Conservation (phyloP, 2,329 filamentous ascomycete genomes). For the Ceratocystis destructans region DNA sequence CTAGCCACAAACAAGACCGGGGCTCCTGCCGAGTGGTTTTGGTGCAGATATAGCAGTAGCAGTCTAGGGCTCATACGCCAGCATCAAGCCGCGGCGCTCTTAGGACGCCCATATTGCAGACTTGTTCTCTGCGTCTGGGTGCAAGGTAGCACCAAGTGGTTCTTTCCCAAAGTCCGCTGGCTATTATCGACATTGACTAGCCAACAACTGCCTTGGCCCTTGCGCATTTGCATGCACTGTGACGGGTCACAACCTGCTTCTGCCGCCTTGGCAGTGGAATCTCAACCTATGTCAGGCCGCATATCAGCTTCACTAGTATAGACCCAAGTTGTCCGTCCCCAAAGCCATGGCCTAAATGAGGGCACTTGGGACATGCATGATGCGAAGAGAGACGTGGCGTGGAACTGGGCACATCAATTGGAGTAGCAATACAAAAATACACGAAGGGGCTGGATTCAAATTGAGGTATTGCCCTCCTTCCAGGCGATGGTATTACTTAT, state of each 20-base stretch:
- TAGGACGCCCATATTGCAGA: no score
- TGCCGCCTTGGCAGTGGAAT: not conserved
- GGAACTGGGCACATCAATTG: not conserved
- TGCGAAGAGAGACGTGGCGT: not conserved
- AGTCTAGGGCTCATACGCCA: not conserved
- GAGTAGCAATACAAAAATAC: not conserved
- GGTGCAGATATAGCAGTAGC: not conserved
- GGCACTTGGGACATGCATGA: not conserved
- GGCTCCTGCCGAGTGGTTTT: not conserved
- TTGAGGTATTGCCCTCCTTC: no score
- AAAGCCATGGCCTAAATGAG: not conserved
- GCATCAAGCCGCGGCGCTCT: no score
- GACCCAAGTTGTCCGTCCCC: not conserved
- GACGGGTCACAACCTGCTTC: not conserved
- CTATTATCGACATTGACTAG: not conserved
- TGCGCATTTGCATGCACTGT: not conserved
- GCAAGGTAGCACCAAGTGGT: no score
- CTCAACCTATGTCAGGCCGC: not conserved
- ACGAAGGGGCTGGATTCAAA: not conserved
- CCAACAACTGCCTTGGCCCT: not conserved
- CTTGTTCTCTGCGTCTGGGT: no score
- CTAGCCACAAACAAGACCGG: not conserved
- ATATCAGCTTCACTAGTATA: not conserved
- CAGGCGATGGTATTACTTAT: not conserved
- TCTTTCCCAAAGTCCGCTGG: not conserved